Evolutionary conservation across 2,329 filamentous ascomycete genomes (phyloP), one percentile per base, ranked within the genome.

Genomic region (Pestalotiopsis sp.): DNA sequence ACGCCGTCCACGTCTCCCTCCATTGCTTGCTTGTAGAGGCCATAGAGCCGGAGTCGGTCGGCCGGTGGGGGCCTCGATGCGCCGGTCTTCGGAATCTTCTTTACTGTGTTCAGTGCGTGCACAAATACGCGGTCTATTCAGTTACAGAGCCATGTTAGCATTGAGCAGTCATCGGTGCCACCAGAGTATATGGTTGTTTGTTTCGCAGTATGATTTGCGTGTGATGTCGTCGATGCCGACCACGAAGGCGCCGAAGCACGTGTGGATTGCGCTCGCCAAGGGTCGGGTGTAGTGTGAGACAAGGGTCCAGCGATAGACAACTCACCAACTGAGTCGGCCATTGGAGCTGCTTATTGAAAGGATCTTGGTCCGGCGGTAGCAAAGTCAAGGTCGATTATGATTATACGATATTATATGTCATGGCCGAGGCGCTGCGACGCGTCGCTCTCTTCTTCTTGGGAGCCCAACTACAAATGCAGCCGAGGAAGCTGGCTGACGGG

Each of bases 1-100:
- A 98, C 94, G 63, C 93, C 93, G 74, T 96, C 93, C 41, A 98
- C 95, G 81, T 99, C 94, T 63, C 96, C 96, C 84, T 99, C 95
- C 96, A 98, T 98, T 71, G 94, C 94, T 82, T 99, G 96, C 80
- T 99, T 99, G 85, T 99, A 99, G 73, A 99, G 87, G 72, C 96
- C 96, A 91, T 99, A 99, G 71, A 99, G 92, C 69, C 93, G 92
- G 74, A 99, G 86, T 68, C 96, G 92, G 77, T 97, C 95, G 70
- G 88, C 85, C 2, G 94, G 89, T 62, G 96, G 96, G 60, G 96
- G 96, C 71, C 96, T 92, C 71, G 93, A 90, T 66, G 94, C 94
- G 72, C 96, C 95, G 20, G 95, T 97, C 78, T 96, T 95, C 75
- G 93, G 93, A 75, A 99, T 97, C 83, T 97, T 97, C 83, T 98